These are phyloP conservation scores for Liquidambar formosana DNA, from an alignment of 164 flowering plant genomes.

Conservation along the genomic window DNA sequence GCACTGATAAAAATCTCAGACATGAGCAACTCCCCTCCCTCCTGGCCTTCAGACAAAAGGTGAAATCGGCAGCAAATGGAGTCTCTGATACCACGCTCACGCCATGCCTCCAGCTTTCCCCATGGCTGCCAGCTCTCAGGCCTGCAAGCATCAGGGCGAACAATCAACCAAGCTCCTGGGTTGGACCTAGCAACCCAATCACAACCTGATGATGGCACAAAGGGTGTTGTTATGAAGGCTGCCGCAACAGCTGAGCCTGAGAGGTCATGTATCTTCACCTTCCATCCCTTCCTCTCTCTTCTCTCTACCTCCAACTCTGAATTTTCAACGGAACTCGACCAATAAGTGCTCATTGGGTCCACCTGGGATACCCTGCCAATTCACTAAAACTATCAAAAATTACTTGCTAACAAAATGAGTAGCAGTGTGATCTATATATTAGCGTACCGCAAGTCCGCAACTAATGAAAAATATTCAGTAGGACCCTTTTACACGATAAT, in stretches of 20 bases:
- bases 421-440: no score
- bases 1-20: constrained; percentile 69
- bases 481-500: no score
- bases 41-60: constrained; percentile 61
- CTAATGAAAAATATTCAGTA: no score
- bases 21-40: constrained; percentile 59
- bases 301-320: constrained; percentile 50
- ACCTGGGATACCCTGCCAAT: constrained; percentile 59
- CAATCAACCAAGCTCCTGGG: constrained; percentile 94
- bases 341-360: constrained; percentile 57
- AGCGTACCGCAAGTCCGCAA: no score
- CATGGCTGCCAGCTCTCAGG: constrained; percentile 91
- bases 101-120: constrained; percentile 98
- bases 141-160: constrained; percentile 60
- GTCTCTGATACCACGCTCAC: constrained; percentile 70
- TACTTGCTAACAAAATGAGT: no score
- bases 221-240: constrained; percentile 93
- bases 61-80: constrained; percentile 71
- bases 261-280: constrained; percentile 86
- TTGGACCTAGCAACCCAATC: constrained; percentile 90
- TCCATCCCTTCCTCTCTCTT: constrained; percentile 91
- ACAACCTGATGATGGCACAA: constrained; percentile 87
- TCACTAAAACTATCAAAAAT: constrained; percentile 12
- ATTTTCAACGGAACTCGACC: constrained; percentile 45
- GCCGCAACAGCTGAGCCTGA: constrained; percentile 95